phyloP scores from a whole-genome alignment of 495 filamentous ascomycete species.

The Chaetomidium leptoderma region DNA sequence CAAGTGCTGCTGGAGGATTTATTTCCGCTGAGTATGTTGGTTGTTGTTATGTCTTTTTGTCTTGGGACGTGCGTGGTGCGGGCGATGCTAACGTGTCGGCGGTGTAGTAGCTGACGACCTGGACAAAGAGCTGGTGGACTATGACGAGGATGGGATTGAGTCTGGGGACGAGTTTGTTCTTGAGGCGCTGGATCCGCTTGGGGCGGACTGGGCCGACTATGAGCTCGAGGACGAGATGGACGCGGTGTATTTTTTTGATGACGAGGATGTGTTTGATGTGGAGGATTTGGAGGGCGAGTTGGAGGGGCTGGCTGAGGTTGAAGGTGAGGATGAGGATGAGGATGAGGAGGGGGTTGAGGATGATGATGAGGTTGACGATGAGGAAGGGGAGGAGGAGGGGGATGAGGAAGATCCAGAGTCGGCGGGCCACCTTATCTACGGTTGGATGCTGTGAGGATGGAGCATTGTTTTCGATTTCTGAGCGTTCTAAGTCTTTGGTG shows the following conservation, averaged over 20 bases:
- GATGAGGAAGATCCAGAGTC: not conserved
- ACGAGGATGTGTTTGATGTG: constrained; percentile 11
- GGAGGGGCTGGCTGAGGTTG: not conserved
- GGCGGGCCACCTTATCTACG: not conserved
- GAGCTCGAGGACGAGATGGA: constrained; percentile 4
- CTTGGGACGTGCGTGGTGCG: not conserved
- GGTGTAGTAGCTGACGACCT: constrained; percentile 7
- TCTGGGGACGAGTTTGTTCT: constrained; percentile 1
- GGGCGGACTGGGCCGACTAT: constrained; percentile 13
- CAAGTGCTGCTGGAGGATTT: constrained; percentile 25
- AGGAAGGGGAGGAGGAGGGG: constrained; percentile 1
- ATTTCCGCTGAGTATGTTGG: constrained; percentile 21
- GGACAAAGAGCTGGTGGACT: not conserved
- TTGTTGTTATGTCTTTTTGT: not conserved
- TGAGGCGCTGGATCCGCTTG: constrained; percentile 11
- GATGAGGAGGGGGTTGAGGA: constrained; percentile 3
- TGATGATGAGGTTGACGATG: constrained; percentile 3
- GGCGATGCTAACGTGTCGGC: not conserved
- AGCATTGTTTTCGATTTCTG: too few species aligned
- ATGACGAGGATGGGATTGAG: constrained; percentile 15
- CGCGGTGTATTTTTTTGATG: constrained; percentile 3
- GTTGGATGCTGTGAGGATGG: not conserved
- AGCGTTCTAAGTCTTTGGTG: too few species aligned
- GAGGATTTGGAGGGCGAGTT: constrained; percentile 10
- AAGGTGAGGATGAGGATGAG: not conserved